These are phyloP conservation scores for Chlorella vulgaris DNA, from an alignment of 139 green algal species.

Conservation along the genomic window DNA sequence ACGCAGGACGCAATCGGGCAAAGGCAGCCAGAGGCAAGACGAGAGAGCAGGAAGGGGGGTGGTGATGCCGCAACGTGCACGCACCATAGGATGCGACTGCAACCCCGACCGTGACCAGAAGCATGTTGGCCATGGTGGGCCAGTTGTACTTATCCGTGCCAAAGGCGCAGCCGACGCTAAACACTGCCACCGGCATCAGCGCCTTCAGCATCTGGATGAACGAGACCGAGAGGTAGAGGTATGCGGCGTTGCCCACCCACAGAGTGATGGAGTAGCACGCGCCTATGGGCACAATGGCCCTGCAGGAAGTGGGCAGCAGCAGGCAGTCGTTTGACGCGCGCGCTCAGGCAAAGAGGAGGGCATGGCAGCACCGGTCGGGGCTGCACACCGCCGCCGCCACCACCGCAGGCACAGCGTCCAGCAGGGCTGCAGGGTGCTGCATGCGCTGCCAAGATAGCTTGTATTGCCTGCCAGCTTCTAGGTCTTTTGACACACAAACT, in stretches of 20 bases:
- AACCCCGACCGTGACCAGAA: conserved; percentile 88
- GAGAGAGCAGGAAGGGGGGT: background rate
- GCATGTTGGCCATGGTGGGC: conserved; percentile 80
- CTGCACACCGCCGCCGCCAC: too few relatives aligned
- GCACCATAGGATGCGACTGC: conserved; percentile 73
- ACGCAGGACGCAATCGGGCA: too few relatives aligned
- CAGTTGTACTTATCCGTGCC: conserved; percentile 79
- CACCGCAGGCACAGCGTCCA: too few relatives aligned
- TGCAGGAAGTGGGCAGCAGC: conserved; percentile 38
- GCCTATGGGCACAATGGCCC: conserved; percentile 87
- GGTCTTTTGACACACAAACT: too few relatives aligned
- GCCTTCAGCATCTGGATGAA: conserved; percentile 99
- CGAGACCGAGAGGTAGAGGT: conserved; percentile 96
- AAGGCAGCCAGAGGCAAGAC: too few relatives aligned
- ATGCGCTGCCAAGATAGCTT: too few relatives aligned
- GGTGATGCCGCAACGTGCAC: too few relatives aligned
- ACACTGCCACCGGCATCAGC: conserved; percentile 42
- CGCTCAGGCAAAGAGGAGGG: background rate
- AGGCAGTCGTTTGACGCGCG: background rate
- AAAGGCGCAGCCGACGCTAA: conserved; percentile 60
- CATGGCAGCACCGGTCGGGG: too few relatives aligned
- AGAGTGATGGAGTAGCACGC: conserved; percentile 90
- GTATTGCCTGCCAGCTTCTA: too few relatives aligned
- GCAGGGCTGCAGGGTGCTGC: too few relatives aligned
- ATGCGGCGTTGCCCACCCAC: conserved; percentile 96